A percentile compares a stretch with the other conserved stretches of the same genome.
phyloP scores from a whole-genome alignment of 2,329 filamentous ascomycete species.

The Aureobasidium sp. region DNA sequence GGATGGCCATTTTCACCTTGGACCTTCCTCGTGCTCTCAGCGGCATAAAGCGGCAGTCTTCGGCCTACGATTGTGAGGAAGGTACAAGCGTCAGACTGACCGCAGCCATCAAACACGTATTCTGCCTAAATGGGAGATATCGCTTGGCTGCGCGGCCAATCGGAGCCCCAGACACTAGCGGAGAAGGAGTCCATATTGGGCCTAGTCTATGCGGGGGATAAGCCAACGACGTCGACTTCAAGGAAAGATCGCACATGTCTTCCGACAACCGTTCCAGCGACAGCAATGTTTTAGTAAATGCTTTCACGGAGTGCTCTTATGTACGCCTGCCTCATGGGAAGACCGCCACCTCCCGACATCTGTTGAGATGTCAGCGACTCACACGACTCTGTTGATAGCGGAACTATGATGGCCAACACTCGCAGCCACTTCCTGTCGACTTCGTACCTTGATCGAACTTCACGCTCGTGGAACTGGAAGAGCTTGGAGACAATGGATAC shows the following conservation, averaged over 20 bases:
- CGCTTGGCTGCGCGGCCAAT: not conserved
- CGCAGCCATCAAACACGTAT: not conserved
- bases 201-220: not conserved
- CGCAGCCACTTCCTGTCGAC: not conserved
- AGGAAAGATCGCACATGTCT: not conserved
- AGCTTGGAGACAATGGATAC: not conserved
- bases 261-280: not conserved
- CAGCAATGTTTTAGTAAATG: not conserved
- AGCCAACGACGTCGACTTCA: not conserved
- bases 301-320: not conserved
- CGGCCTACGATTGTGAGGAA: not conserved
- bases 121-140: not conserved
- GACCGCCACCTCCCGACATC: not conserved
- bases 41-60: not conserved
- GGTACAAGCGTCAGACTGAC: slow-evolving; percentile 9
- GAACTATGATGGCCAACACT: not conserved
- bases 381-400: not conserved
- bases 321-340: not conserved
- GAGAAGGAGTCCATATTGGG: not conserved
- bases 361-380: not conserved
- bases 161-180: not conserved
- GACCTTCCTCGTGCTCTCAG: slow-evolving; percentile 4
- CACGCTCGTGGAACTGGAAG: not conserved
- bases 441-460: not conserved
- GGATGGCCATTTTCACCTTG: slow-evolving; percentile 1